Evolutionary conservation across 2,329 filamentous ascomycete species (phyloP).

Genomic region (Sclerotinia borealis): DNA sequence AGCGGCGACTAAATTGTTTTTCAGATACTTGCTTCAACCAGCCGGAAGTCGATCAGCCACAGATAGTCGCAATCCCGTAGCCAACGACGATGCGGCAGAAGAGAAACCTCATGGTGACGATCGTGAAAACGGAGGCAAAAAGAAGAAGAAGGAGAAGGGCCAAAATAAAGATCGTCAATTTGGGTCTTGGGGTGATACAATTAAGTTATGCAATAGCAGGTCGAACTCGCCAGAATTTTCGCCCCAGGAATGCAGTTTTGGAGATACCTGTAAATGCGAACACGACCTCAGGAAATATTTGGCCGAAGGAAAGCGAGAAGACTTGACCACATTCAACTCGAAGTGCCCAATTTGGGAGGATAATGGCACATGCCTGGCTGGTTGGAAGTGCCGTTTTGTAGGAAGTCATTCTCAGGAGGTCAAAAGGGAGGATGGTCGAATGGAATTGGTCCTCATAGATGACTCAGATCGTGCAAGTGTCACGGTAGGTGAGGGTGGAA

Average conservation of each 20-base stretch:
- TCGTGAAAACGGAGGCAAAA: constrained; percentile 35
- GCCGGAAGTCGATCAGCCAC: constrained; percentile 27
- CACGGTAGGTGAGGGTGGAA: constrained; percentile 34
- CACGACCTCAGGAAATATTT: constrained; percentile 86
- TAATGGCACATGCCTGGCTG: constrained; percentile 70
- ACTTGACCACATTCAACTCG: constrained; percentile 69
- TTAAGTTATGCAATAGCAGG: constrained; percentile 72
- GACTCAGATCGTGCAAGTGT: constrained; percentile 25
- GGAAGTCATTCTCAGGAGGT: constrained; percentile 80
- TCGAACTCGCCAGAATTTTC: constrained; percentile 70
- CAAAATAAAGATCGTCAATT: constrained; percentile 83
- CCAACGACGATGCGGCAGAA: constrained; percentile 50
- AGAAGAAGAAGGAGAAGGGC: constrained; percentile 58
- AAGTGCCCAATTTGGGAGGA: constrained; percentile 76
- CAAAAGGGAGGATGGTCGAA: constrained; percentile 69
- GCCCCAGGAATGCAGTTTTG: constrained; percentile 68
- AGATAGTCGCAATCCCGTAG: constrained; percentile 27
- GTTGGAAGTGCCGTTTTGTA: constrained; percentile 93
- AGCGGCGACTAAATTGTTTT: background rate
- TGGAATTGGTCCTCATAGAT: constrained; percentile 69
- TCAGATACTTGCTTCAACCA: constrained; percentile 30
- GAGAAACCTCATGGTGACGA: constrained; percentile 38
- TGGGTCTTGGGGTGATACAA: constrained; percentile 69
- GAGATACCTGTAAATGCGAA: constrained; percentile 71
- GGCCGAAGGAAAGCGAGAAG: constrained; percentile 70